Evolutionary conservation across 495 filamentous ascomycete species (phyloP), one percentile per base, ranked within the genome.

Genomic region (Lichenothelia convexa): DNA sequence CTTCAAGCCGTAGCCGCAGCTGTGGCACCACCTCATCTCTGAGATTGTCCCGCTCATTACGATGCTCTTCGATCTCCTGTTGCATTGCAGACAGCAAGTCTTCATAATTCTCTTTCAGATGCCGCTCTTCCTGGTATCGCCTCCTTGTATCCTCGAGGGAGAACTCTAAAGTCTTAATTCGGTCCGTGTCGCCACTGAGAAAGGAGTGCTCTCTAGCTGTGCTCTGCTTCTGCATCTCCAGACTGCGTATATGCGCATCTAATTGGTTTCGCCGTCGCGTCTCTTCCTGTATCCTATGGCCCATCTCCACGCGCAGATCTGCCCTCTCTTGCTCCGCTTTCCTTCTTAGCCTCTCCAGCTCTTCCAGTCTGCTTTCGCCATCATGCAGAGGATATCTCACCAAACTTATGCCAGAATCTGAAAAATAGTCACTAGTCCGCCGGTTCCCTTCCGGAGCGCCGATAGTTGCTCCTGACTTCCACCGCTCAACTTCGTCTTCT

Each of bases 371-470:
- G 12, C 68, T 67, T 44, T 80, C 78, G 11, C 44, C 40, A 38
- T 78, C 72, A 20, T 70, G 64, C 9, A 68, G 47, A 9, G 62
- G 60, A 59, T 78, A 82, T 46, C 83, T 73, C 36, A 78, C 68
- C 3, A 86, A 85, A 53, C 83, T 86, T 32, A 78, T 78, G 31
- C 91, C 89, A 1, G 84, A 91, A 51, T 97, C 89, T 0, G 89
- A 97, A 52, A 86, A 97, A 57, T 97, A 95, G 56, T 97, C 89
- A 54, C 89, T 97, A 3, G 84, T 93, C 35, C 87, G 70, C 51
- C 76, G 75, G 41, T 72, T 76, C 1, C 47, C 37, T 18, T 57
- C 57, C 39, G 30, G 49, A 34, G 46, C 45, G 2, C 70, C 66
- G n/a, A 58, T 64, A 33, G 71, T 85, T 22, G 70, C 58, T n/a